phyloP scores from a whole-genome alignment of 441 rosid species.

The Capsella rubella region DNA sequence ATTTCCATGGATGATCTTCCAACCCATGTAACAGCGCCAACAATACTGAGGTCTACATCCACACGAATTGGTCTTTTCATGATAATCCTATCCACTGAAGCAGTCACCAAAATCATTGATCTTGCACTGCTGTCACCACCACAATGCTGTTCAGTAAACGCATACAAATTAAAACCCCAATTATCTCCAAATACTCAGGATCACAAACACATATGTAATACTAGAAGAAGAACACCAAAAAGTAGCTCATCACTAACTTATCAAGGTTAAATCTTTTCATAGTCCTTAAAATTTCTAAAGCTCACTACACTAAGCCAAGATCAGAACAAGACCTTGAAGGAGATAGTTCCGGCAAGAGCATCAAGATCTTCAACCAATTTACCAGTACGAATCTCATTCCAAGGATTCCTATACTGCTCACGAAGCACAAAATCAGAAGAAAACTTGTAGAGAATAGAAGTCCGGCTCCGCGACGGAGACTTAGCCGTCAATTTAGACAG shows the following conservation, averaged over 20 bases:
- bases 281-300: neutral
- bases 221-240: too few species aligned
- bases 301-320: too few species aligned
- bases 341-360: conserved; percentile 89
- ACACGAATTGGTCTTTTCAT: conserved; percentile 71
- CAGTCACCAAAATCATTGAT: conserved; percentile 83
- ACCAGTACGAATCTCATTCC: conserved; percentile 84
- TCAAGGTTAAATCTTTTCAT: neutral
- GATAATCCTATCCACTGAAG: conserved; percentile 86
- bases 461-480: conserved; percentile 74
- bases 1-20: conserved; percentile 90
- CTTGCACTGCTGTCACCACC: conserved; percentile 65
- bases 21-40: conserved; percentile 84
- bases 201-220: too few species aligned
- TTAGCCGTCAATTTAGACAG: conserved; percentile 52
- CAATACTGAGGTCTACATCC: conserved; percentile 63
- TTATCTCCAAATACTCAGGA: too few species aligned
- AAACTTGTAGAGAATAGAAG: conserved; percentile 67
- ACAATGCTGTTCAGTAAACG: conserved; percentile 65
- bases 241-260: neutral
- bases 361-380: conserved; percentile 93
- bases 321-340: conserved; percentile 62
- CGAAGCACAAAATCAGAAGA: conserved; percentile 75
- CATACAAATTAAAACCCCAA: conserved; percentile 1
- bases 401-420: conserved; percentile 89